A percentile compares a stretch with the other conserved stretches of the same genome.
Conservation (phyloP, 1,139 yeast genomes). For the Protomyces lactucae-debilis region DNA sequence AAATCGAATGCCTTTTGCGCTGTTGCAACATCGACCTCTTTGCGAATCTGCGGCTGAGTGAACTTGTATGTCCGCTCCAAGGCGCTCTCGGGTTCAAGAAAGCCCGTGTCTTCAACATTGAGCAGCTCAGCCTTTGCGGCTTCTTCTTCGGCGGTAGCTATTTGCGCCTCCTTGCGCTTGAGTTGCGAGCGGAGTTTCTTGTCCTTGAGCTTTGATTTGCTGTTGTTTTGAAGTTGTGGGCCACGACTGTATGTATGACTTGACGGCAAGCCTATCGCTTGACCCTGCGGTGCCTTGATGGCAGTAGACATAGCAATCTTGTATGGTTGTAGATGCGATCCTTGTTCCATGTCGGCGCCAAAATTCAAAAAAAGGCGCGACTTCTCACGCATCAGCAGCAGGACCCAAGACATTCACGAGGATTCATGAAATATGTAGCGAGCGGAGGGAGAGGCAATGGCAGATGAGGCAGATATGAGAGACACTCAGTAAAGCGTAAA, state of each 20-base stretch:
- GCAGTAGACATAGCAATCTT: neutral
- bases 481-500: slow-evolving; percentile 26
- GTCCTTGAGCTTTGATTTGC: slow-evolving; percentile 46
- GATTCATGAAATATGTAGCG: too few relatives aligned
- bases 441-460: too few relatives aligned
- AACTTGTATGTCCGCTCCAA: slow-evolving; percentile 89
- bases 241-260: neutral
- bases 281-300: neutral
- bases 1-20: slow-evolving; percentile 59
- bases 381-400: neutral
- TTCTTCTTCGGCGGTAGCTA: slow-evolving; percentile 61
- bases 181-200: slow-evolving; percentile 60
- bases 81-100: slow-evolving; percentile 74
- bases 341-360: neutral
- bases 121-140: slow-evolving; percentile 86
- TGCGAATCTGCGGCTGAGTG: slow-evolving; percentile 69
- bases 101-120: slow-evolving; percentile 78
- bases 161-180: slow-evolving; percentile 63
- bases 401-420: too few relatives aligned
- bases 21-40: slow-evolving; percentile 74
- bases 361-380: neutral
- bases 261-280: neutral
- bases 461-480: neutral
- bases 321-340: neutral
- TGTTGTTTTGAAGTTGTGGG: neutral